These are phyloP conservation scores for Aspergillus homomorphus DNA, from an alignment of 495 filamentous ascomycete genomes.

Conservation along the genomic window DNA sequence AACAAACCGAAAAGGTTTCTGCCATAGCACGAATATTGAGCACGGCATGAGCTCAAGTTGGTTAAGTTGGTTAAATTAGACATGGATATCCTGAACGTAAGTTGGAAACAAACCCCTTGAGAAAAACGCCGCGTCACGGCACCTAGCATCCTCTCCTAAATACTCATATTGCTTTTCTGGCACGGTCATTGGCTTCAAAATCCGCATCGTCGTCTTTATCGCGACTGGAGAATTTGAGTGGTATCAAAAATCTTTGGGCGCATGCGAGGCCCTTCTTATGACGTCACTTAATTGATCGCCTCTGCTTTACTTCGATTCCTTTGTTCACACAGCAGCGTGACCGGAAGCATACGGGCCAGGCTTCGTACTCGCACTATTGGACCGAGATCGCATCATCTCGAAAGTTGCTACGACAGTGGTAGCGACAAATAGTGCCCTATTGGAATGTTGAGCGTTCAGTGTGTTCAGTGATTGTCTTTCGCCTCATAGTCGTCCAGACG, in stretches of 20 bases:
- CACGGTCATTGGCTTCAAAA: too few relatives aligned
- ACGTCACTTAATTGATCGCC: background rate
- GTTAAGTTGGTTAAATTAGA: too few relatives aligned
- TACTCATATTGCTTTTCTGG: too few relatives aligned
- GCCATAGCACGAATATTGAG: too few relatives aligned
- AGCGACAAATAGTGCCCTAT: constrained; percentile 51
- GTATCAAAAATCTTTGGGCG: background rate
- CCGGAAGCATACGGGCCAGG: constrained; percentile 11
- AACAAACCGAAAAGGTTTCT: too few relatives aligned
- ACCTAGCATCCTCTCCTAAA: too few relatives aligned
- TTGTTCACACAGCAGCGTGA: constrained; percentile 19
- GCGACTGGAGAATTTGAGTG: background rate
- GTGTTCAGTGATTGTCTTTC: background rate
- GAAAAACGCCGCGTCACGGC: too few relatives aligned
- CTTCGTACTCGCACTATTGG: constrained; percentile 13
- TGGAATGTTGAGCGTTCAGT: background rate
- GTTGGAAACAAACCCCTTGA: too few relatives aligned
- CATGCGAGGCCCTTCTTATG: background rate
- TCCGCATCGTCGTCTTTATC: background rate
- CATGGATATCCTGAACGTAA: too few relatives aligned
- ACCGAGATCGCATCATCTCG: constrained; percentile 13
- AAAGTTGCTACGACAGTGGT: constrained; percentile 38
- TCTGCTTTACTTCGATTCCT: background rate
- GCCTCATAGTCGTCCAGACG: background rate
- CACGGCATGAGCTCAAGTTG: too few relatives aligned